Percentiles rank a stretch among this genome's conserved stretches.
phyloP scores from a whole-genome alignment of 495 filamentous ascomycete species.

The Talaromyces borbonicus region DNA sequence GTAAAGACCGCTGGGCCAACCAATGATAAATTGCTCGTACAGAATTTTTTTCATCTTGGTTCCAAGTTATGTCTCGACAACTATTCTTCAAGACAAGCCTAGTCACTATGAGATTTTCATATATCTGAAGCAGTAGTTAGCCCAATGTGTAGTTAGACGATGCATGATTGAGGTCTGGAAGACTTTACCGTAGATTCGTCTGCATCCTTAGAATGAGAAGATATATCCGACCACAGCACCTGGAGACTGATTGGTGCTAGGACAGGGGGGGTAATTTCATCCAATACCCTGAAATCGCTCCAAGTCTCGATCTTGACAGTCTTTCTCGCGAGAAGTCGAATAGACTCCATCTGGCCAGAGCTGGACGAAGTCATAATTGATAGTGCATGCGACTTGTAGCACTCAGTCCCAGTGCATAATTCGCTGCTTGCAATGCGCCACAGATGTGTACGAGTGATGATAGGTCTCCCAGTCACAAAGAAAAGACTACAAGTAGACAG shows the following conservation, averaged over 20 bases:
- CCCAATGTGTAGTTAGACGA: no score
- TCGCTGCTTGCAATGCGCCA: no score
- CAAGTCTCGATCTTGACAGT: conserved; percentile 11
- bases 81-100: conserved; percentile 16
- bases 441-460: no score
- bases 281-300: conserved; percentile 9
- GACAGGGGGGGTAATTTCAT: background rate
- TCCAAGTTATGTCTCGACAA: conserved; percentile 9
- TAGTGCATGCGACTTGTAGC: no score
- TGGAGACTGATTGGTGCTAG: conserved; percentile 11
- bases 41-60: conserved; percentile 17
- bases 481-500: no score
- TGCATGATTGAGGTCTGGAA: no score
- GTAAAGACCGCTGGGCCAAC: conserved; percentile 24
- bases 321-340: conserved; percentile 22
- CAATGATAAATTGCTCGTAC: conserved; percentile 25
- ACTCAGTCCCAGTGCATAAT: no score
- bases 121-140: background rate
- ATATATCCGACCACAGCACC: conserved; percentile 24
- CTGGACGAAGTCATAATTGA: no score
- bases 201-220: conserved; percentile 13
- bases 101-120: conserved; percentile 23
- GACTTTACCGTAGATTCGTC: background rate
- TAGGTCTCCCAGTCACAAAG: no score
- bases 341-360: conserved; percentile 23